Evolutionary conservation across 2,329 filamentous ascomycete species (phyloP).

Genomic region (Aureobasidium mangrovei): DNA sequence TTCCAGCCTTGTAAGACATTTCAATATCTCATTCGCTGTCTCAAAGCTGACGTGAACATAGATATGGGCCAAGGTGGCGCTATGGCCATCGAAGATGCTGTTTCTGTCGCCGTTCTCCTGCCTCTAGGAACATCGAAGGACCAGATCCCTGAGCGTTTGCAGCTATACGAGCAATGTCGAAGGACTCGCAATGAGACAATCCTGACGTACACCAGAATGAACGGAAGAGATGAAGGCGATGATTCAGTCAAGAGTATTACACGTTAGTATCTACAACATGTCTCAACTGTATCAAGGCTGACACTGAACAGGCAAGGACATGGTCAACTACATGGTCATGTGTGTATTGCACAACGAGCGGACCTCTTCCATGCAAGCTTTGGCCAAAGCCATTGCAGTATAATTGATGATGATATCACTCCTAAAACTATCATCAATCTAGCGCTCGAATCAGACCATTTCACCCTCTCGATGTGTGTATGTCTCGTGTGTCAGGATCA

Average conservation of each 20-base stretch:
- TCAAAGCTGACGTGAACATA: not conserved
- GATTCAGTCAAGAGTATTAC: conserved; percentile 4
- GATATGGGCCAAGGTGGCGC: conserved; percentile 12
- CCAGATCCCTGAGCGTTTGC: conserved; percentile 5
- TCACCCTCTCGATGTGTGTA: no score
- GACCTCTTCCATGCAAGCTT: conserved; percentile 4
- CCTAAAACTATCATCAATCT: no score
- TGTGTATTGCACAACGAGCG: conserved; percentile 9
- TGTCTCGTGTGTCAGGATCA: no score
- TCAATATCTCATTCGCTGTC: not conserved
- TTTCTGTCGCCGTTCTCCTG: conserved; percentile 4
- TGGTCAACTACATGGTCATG: conserved; percentile 3
- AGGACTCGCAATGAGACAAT: conserved; percentile 2
- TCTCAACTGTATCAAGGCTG: not conserved
- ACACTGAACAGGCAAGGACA: not conserved
- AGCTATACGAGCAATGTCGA: conserved; percentile 8
- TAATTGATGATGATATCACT: not conserved
- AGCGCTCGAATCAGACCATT: no score
- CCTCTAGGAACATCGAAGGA: not conserved
- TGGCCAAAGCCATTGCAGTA: conserved; percentile 5
- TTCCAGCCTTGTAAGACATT: conserved; percentile 13
- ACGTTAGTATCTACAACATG: not conserved
- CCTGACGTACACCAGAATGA: conserved; percentile 11
- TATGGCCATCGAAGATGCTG: conserved; percentile 11
- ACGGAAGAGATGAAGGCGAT: conserved; percentile 8